Evolutionary conservation across 345 rosid species (phyloP).

Genomic region (Stellera chamaejasme): DNA sequence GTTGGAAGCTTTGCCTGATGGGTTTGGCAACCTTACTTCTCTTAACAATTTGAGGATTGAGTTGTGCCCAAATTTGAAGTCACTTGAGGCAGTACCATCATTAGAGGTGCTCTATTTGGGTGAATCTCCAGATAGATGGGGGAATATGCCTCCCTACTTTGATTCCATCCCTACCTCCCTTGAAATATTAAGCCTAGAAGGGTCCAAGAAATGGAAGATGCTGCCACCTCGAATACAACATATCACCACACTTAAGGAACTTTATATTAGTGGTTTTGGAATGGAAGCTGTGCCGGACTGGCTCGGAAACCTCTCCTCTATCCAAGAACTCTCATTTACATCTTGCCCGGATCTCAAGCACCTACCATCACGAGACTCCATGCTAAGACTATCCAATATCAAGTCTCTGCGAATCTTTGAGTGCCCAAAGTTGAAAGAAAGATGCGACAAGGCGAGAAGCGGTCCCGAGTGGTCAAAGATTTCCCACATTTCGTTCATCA

Average conservation of each 20-base stretch:
- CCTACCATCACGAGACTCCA: background rate
- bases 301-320: constrained; percentile 7
- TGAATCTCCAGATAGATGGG: background rate
- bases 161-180: background rate
- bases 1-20: too few relatives aligned
- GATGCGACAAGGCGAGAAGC: background rate
- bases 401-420: background rate
- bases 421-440: constrained; percentile 1
- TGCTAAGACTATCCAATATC: background rate
- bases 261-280: background rate
- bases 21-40: too few relatives aligned
- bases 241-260: background rate
- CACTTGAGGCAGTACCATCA: too few relatives aligned
- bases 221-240: background rate
- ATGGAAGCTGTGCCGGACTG: background rate
- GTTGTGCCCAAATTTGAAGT: too few relatives aligned
- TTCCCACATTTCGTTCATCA: constrained; percentile 3
- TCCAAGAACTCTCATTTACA: background rate
- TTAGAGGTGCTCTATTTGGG: background rate
- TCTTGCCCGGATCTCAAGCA: background rate
- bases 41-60: too few relatives aligned
- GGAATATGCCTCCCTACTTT: background rate
- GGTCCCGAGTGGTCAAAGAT: constrained; percentile 9
- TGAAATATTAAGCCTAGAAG: too few relatives aligned
- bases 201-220: too few relatives aligned